Percentiles rank a stretch among this genome's conserved stretches.
These are phyloP conservation scores for Leptodermis oblonga DNA, from an alignment of 257 asterid genomes.

Conservation along the genomic window DNA sequence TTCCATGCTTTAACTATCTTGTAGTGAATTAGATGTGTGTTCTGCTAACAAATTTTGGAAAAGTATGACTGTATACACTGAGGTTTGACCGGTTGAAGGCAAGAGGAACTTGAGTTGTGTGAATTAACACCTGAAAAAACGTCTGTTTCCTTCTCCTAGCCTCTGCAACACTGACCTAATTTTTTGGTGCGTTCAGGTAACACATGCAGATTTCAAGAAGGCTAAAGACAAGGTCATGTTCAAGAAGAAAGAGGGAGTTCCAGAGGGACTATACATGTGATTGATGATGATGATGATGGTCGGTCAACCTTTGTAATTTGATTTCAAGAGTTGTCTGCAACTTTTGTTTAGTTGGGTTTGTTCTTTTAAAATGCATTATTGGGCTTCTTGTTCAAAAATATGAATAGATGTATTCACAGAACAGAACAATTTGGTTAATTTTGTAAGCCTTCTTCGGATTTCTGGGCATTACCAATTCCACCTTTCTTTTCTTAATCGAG, in stretches of 20 bases:
- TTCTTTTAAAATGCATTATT: not conserved
- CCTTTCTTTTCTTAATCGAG: not conserved
- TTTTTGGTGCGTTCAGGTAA: slow-evolving; percentile 25
- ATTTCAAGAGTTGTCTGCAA: not conserved
- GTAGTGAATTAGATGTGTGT: not conserved
- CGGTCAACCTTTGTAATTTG: not conserved
- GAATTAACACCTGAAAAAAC: too few species aligned
- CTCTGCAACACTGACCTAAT: not conserved
- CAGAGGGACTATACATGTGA: slow-evolving; percentile 54
- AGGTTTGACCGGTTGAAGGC: not conserved
- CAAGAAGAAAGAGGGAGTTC: slow-evolving; percentile 55
- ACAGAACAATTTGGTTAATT: not conserved
- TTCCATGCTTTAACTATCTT: not conserved
- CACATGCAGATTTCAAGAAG: slow-evolving; percentile 48
- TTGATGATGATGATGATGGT: slow-evolving; percentile 12
- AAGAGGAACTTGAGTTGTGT: too few species aligned
- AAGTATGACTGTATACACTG: not conserved
- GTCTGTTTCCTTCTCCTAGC: not conserved
- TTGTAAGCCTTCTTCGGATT: not conserved
- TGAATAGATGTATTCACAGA: not conserved
- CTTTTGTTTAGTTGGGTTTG: not conserved
- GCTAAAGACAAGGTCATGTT: slow-evolving; percentile 58
- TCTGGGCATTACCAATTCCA: not conserved
- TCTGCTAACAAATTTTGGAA: not conserved
- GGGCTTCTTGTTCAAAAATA: slow-evolving; percentile 4